Evolutionary conservation across 352 stramenopile species (phyloP).

Genomic region (Phytophthora capsici): DNA sequence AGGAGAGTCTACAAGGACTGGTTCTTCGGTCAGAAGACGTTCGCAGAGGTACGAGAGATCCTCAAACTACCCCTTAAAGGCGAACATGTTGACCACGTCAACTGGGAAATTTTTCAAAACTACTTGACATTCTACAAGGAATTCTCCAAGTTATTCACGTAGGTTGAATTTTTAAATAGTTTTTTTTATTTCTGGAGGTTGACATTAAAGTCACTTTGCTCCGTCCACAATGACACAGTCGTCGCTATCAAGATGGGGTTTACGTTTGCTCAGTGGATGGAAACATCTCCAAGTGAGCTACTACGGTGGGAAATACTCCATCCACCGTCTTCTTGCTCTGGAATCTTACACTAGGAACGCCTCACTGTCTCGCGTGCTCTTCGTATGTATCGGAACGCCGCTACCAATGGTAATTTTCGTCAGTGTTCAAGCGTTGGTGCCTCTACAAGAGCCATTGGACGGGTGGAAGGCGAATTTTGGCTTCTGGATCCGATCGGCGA

Average conservation of each 20-base stretch:
- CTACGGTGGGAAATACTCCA: conserved; percentile 14
- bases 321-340: conserved; percentile 5
- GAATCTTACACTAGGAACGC: conserved; percentile 13
- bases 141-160: conserved; percentile 4
- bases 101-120: conserved; percentile 7
- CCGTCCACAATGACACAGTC: not conserved
- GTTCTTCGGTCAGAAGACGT: conserved; percentile 17
- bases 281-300: conserved; percentile 15
- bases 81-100: not conserved
- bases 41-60: conserved; percentile 7
- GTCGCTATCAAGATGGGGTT: conserved; percentile 1
- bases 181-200: not conserved
- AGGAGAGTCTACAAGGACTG: conserved; percentile 15
- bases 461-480: conserved; percentile 12
- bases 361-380: not conserved
- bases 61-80: conserved; percentile 7
- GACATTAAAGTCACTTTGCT: not conserved
- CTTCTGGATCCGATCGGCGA: conserved; percentile 16
- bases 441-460: conserved; percentile 12
- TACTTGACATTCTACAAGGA: conserved; percentile 16
- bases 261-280: conserved; percentile 9
- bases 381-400: conserved; percentile 14
- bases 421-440: conserved; percentile 5
- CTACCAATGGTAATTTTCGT: conserved; percentile 13
- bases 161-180: not conserved